Base-by-base conservation (phyloP, 129 eudicot genomes). In the Lactuca sativa region DNA sequence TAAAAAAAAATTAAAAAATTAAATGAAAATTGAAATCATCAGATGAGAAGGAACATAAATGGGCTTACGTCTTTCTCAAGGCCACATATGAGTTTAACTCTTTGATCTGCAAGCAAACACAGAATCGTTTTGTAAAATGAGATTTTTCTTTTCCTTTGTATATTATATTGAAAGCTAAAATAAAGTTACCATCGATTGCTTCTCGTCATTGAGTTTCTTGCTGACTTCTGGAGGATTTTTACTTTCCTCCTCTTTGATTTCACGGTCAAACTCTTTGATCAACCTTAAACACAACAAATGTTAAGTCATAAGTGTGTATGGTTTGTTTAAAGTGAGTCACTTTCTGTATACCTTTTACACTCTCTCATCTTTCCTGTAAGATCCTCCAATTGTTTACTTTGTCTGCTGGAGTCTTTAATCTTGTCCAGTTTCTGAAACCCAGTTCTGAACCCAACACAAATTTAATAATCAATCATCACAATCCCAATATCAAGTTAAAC, bases 351-450 rank as follows among this genome's bases (percentile, higher is more conserved):
- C 99, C 99, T 85, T 87, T 93, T 93, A 78, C 99, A 93, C 61
- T 93, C 99, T 81, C 97, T 85, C 99, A 93, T 93, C 84, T 83
- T 90, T 72, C 92, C 97, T 0, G 99, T 85, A 68, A 93, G 95
- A 37, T 93, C 97, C 82, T 93, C 99, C 82, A 93, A 81, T 86
- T 93, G 99, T 80, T 93, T 93, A 77, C 97, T 87, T 83, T 93
- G 95, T 77, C 99, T 87, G 62, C 44, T 87, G 73, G 99, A 81
- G 76, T 93, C 99, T 80, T 90, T 93, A 76, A 93, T 77, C 81
- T 93, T 93, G 75, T 90, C 97, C 81, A 93, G 78, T 83, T 93
- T 93, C 77, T 93, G 99, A 67, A 93, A 93, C 69, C 99, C 99
- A 93, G 90, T 93, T 62, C 99, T 93, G 72, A 40, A 72, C 12